Conservation (phyloP, 164 flowering plant species). For the Nymphaea thermarum region DNA sequence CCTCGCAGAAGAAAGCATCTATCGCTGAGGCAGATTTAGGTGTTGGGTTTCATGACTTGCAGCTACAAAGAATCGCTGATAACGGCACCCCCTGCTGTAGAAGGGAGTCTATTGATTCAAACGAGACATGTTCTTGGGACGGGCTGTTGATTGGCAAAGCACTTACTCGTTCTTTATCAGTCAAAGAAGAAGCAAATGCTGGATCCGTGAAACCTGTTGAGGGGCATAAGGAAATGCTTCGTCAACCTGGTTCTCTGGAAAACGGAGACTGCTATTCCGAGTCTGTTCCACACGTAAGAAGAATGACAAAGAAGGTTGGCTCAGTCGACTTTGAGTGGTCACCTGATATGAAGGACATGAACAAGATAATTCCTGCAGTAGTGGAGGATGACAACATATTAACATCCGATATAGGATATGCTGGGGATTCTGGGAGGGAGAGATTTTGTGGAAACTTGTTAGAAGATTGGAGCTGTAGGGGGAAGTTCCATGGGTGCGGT, state of each 20-base stretch:
- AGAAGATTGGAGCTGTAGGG: slow-evolving; percentile 1
- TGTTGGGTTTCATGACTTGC: not conserved
- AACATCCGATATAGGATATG: not conserved
- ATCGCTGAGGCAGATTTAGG: not conserved
- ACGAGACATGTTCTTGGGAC: slow-evolving; percentile 9
- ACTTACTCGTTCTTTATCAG: slow-evolving; percentile 4
- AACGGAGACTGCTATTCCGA: not conserved
- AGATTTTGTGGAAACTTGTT: slow-evolving; percentile 1
- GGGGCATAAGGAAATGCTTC: not conserved
- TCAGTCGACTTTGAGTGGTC: slow-evolving; percentile 4
- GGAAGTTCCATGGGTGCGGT: slow-evolving; percentile 11
- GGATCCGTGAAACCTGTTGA: not conserved
- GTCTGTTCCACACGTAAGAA: slow-evolving; percentile 4
- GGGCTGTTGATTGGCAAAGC: slow-evolving; percentile 9
- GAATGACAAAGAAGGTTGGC: slow-evolving; percentile 5
- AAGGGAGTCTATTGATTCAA: slow-evolving; percentile 6
- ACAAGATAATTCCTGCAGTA: not conserved
- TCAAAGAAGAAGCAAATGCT: slow-evolving; percentile 1
- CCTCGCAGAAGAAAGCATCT: not conserved
- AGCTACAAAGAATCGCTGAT: slow-evolving; percentile 1
- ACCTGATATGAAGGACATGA: slow-evolving; percentile 4
- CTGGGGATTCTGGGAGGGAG: slow-evolving; percentile 1
- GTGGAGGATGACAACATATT: slow-evolving; percentile 1
- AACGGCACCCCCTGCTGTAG: slow-evolving; percentile 1
- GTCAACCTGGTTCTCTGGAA: not conserved